Evolutionary conservation across 805 yeast genomes (phyloP).

Genomic region (Candida michaelii): DNA sequence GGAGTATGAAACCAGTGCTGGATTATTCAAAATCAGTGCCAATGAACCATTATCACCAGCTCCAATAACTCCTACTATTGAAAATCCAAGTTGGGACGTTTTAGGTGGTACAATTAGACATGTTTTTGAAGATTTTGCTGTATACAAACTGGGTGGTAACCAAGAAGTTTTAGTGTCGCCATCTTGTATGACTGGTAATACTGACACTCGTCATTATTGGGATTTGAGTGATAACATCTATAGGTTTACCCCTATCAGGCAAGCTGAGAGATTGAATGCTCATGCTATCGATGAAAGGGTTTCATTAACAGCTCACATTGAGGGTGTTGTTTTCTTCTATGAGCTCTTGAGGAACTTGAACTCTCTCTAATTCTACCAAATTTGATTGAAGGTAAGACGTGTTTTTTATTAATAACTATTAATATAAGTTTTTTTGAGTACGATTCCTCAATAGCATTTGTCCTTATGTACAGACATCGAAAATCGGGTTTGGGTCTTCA

Average conservation of each 20-base stretch:
- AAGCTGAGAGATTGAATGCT: constrained; percentile 36
- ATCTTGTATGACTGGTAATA: constrained; percentile 63
- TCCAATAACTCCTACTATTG: constrained; percentile 44
- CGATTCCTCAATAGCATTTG: too few species aligned
- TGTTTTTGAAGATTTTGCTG: constrained; percentile 44
- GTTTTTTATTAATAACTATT: too few species aligned
- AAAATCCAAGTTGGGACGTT: constrained; percentile 36
- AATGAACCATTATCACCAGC: constrained; percentile 39
- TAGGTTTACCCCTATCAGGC: constrained; percentile 51
- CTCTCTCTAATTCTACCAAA: too few species aligned
- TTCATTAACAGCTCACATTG: constrained; percentile 57
- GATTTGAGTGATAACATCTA: constrained; percentile 57
- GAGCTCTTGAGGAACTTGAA: constrained; percentile 49
- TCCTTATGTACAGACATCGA: too few species aligned
- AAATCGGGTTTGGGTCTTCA: too few species aligned
- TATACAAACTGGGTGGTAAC: constrained; percentile 8
- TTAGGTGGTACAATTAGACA: constrained; percentile 47
- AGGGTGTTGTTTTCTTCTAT: constrained; percentile 55
- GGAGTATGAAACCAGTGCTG: constrained; percentile 19
- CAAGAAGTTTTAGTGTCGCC: constrained; percentile 51
- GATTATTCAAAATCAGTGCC: constrained; percentile 14
- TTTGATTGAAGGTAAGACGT: too few species aligned
- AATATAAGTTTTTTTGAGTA: too few species aligned
- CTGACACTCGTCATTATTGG: constrained; percentile 72
- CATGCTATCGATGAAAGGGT: constrained; percentile 69